Conservation (phyloP, 2,329 filamentous ascomycete genomes). For the Chaetoscypha palmicola region DNA sequence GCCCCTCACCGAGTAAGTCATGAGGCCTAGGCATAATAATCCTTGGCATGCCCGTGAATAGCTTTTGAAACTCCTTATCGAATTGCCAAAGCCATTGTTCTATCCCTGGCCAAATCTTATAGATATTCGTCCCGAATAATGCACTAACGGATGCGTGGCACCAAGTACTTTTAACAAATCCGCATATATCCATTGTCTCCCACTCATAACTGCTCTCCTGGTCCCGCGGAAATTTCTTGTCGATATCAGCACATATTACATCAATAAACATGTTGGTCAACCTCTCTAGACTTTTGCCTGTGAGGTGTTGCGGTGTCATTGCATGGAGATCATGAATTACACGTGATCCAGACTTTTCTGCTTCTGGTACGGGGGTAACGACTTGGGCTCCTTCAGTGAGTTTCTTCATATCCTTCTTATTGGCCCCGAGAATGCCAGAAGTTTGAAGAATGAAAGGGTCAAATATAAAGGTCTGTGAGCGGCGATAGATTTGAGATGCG, state of each 20-base stretch:
- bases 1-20: conserved; percentile 10
- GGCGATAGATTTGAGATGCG: conserved; percentile 18
- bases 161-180: conserved; percentile 15
- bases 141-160: conserved; percentile 19
- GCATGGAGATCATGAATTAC: conserved; percentile 14
- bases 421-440: conserved; percentile 15
- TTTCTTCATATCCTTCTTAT: conserved; percentile 16
- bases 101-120: conserved; percentile 19
- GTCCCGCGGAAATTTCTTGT: conserved; percentile 16
- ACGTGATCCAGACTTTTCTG: conserved; percentile 11
- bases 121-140: conserved; percentile 18
- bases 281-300: conserved; percentile 8
- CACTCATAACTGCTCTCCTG: conserved; percentile 12
- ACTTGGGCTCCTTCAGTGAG: conserved; percentile 14
- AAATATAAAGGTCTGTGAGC: conserved; percentile 18
- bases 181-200: conserved; percentile 18
- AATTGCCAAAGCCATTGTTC: conserved; percentile 20
- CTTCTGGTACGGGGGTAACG: conserved; percentile 1
- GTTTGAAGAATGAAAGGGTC: conserved; percentile 15
- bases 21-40: conserved; percentile 16
- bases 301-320: conserved; percentile 13
- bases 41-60: conserved; percentile 15
- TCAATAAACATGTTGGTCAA: conserved; percentile 17
- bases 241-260: conserved; percentile 15
- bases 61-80: conserved; percentile 13